phyloP scores from a whole-genome alignment of 139 green algal species.

The Volvox reticuliferus region DNA sequence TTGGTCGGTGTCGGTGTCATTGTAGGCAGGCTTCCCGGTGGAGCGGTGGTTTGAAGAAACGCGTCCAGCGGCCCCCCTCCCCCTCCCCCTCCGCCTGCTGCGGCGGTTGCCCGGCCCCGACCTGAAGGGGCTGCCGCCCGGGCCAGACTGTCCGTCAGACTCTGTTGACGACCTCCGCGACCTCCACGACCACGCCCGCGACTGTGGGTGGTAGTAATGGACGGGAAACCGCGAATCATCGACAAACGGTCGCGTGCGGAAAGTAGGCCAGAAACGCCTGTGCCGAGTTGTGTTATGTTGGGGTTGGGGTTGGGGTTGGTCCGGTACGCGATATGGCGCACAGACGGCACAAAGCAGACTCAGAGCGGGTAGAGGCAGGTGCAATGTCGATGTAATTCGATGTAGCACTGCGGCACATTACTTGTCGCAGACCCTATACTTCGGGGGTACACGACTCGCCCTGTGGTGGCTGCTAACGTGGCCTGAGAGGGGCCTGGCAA shows the following conservation, averaged over 20 bases:
- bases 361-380: too few species aligned
- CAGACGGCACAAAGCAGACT: too few species aligned
- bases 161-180: constrained; percentile 28
- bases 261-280: too few species aligned
- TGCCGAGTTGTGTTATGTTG: background rate
- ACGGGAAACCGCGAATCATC: too few species aligned
- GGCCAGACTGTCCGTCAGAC: constrained; percentile 20
- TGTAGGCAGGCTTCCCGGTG: background rate
- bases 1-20: background rate
- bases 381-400: too few species aligned
- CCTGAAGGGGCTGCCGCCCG: background rate
- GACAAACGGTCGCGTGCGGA: too few species aligned
- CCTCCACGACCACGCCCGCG: background rate
- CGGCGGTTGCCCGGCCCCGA: background rate
- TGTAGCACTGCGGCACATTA: too few species aligned
- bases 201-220: background rate
- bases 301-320: background rate
- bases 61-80: constrained; percentile 6
- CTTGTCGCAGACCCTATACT: too few species aligned
- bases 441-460: too few species aligned
- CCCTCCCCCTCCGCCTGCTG: background rate
- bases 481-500: constrained; percentile 12
- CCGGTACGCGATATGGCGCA: too few species aligned
- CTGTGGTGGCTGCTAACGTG: too few species aligned
- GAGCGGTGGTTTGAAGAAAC: background rate